phyloP scores from a whole-genome alignment of 495 filamentous ascomycete genomes.

The Gamarada debralockiae region DNA sequence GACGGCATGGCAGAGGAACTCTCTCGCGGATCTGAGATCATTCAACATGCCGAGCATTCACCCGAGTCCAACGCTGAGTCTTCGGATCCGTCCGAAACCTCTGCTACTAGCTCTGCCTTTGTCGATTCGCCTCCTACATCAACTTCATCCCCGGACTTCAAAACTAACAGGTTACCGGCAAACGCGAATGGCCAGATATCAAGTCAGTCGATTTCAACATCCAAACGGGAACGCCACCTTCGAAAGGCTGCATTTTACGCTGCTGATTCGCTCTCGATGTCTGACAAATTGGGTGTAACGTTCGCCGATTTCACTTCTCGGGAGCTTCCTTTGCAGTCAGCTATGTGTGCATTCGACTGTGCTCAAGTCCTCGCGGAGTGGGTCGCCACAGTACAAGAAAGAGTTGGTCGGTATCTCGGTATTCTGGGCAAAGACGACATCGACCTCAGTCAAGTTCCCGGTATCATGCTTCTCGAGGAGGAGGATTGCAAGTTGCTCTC shows the following conservation, averaged over 20 bases:
- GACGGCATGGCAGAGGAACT: conserved; percentile 90
- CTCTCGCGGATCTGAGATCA: conserved; percentile 70
- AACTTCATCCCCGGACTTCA: conserved; percentile 47
- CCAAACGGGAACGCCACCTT: conserved; percentile 79
- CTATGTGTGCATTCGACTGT: conserved; percentile 93
- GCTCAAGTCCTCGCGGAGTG: conserved; percentile 97
- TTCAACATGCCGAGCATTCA: conserved; percentile 70
- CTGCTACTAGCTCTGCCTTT: conserved; percentile 44
- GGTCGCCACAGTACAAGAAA: conserved; percentile 92
- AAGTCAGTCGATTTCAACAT: conserved; percentile 27
- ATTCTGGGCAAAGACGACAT: conserved; percentile 79
- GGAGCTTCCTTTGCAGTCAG: conserved; percentile 89
- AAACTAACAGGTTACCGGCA: conserved; percentile 26
- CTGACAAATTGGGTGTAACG: conserved; percentile 80
- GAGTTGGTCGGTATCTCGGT: conserved; percentile 83
- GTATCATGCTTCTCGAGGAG: conserved; percentile 85
- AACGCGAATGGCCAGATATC: conserved; percentile 25
- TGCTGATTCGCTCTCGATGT: conserved; percentile 87
- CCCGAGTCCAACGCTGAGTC: conserved; percentile 47
- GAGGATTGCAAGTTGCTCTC: conserved; percentile 85
- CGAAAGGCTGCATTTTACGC: conserved; percentile 94
- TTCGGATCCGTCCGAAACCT: conserved; percentile 48
- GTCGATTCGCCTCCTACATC: conserved; percentile 51
- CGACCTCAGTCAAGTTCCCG: conserved; percentile 72
- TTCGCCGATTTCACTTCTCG: conserved; percentile 82